Base-by-base conservation (phyloP, 2,329 filamentous ascomycete species). In the Epichloe amarillans region DNA sequence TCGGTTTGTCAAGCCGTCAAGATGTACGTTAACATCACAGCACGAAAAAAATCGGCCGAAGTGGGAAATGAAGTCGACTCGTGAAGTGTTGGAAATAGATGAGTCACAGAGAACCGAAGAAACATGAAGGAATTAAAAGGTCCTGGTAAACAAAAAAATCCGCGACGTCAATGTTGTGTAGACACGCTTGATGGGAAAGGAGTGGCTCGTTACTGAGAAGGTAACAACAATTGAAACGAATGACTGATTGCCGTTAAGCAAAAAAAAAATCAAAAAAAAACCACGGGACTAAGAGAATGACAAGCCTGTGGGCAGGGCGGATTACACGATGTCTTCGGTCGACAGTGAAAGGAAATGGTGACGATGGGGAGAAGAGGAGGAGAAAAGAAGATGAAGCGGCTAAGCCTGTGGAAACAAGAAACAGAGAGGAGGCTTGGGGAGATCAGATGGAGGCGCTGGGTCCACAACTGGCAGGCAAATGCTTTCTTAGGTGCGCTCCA, bases 291-390 rank as follows among this genome's bases (percentile, higher is more conserved):
- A 71, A 78, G 77, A 61, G 75, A 79, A 69, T 72, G 78, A 69
- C 72, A 69, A 67, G 74, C 76, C 76, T 67, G 74, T 73, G 74
- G 71, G 72, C 74, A 75, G 73, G 46, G 73, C 73, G 67, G 62
- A 54, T 55, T 51, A 51, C 47, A 57, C 47, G 48, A 54, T 55
- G 58, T 58, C 53, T 60, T 62, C 68, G 66, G 65, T 71, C 64
- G 65, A 64, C 58, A 61, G 60, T 57, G 56, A 44, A 39, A 57
- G 51, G 55, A 57, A 60, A 53, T 61, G 61, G 58, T 58, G 62
- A 62, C 66, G 64, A 66, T 63, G 59, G 52, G 49, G 57, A 54
- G 60, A 56, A 56, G 60, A 58, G 59, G 58, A 56, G 56, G 53
- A 56, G 53, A 57, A 51, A 50, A 56, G 53, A 54, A 59, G 52